A percentile compares a stretch with the other conserved stretches of the same genome.
phyloP scores from a whole-genome alignment of 768 basidiomycete species.

The Tulasnella sp. region DNA sequence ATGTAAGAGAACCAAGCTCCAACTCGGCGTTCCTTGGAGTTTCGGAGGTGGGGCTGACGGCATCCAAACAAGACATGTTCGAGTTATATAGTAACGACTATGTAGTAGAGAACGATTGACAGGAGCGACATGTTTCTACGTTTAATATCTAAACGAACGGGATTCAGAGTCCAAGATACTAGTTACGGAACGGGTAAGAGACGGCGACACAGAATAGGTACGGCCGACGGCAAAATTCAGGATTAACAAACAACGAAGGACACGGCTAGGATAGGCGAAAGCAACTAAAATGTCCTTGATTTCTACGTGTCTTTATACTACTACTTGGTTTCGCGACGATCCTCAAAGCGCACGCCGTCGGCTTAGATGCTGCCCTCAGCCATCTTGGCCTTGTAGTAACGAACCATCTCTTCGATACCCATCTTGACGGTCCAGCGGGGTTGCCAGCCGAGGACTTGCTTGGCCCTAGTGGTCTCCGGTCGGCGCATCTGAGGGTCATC shows the following conservation, averaged over 20 bases:
- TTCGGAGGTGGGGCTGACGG: no score
- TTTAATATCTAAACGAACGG: background rate
- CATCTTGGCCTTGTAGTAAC: conserved; percentile 91
- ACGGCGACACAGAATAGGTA: background rate
- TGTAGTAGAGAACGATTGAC: background rate
- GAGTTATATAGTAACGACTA: background rate
- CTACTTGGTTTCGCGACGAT: background rate
- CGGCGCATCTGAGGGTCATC: conserved; percentile 95
- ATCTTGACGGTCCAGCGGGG: conserved; percentile 91
- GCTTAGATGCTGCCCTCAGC: conserved; percentile 59
- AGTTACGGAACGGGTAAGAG: background rate
- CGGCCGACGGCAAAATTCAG: background rate
- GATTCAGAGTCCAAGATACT: conserved; percentile 5
- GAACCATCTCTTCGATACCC: conserved; percentile 93
- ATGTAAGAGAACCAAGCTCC: background rate
- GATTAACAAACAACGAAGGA: background rate
- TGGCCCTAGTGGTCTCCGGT: conserved; percentile 91
- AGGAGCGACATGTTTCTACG: background rate
- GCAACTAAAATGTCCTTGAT: background rate
- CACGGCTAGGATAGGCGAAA: background rate
- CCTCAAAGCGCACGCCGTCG: no score
- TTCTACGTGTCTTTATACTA: background rate
- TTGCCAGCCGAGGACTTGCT: conserved; percentile 82
- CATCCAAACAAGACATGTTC: background rate
- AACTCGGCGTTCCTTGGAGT: background rate